Evolutionary conservation across 1,284 basidiomycete genomes (phyloP).

Genomic region (Naganishia cerealis): DNA sequence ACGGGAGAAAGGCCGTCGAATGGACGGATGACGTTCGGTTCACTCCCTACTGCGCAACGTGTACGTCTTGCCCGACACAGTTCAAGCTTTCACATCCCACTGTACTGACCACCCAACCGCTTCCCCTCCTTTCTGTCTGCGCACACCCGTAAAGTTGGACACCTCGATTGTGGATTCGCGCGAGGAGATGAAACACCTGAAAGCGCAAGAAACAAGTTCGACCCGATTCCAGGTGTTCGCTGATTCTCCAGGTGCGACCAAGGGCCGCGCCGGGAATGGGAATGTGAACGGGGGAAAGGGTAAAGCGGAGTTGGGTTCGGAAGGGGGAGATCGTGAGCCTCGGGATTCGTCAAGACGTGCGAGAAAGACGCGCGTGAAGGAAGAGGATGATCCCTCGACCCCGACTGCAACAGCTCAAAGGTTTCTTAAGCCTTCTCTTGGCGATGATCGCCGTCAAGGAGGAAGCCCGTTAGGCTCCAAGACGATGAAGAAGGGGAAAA

Average conservation of each 20-base stretch:
- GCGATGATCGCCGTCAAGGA: background rate
- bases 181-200: slow-evolving; percentile 16
- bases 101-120: no score
- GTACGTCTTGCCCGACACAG: slow-evolving; percentile 1
- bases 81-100: no score
- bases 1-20: background rate
- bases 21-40: slow-evolving; percentile 19
- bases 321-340: no score
- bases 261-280: background rate
- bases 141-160: background rate
- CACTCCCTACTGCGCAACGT: slow-evolving; percentile 9
- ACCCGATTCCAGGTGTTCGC: slow-evolving; percentile 21
- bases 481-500: background rate
- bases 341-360: no score
- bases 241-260: background rate
- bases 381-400: no score
- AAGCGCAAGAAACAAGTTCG: slow-evolving; percentile 11
- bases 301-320: background rate
- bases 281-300: background rate
- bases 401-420: background rate
- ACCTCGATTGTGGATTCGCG: slow-evolving; percentile 21
- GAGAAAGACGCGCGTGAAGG: no score
- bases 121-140: background rate
- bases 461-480: background rate
- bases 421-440: background rate